Base-by-base conservation (phyloP, 2,329 filamentous ascomycete species). In the Nemania serpens region DNA sequence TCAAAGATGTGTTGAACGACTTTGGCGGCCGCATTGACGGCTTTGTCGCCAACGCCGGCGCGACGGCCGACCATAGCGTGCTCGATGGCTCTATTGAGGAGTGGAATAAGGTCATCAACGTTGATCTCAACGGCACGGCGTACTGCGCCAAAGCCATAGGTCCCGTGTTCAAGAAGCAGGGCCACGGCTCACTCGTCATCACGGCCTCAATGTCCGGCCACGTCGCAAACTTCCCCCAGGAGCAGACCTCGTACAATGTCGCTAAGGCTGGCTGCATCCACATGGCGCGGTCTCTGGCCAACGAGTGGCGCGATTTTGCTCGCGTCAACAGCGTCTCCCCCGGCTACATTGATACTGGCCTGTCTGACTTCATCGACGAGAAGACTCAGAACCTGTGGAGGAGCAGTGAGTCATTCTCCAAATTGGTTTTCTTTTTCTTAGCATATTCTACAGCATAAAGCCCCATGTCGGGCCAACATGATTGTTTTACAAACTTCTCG, bases 11-110 rank as follows among this genome's bases (percentile, higher is more conserved):
- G 66, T 82, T 89, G 72, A 78, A 80, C 67, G 90, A 93, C 72
- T 93, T 93, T 73, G 87, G 88, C 72, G 87, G 87, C 69, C 85
- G 86, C 50, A 85, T 92, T 59, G 89, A 92, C 66, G 84, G 88
- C 63, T 91, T 93, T 68, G 84, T 93, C 55, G 89, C 90, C 69
- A 92, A 93, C 75, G 88, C 83, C 42, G 88, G 85, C 37, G 83
- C 86, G 53, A 82, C 84, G 1, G 84, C 80, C 1, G 77, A 87
- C 67, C 84, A 82, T 1, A 76, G 83, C 9, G 81, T 85, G 70
- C 77, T 87, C 22, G 82, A 86, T 25, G 82, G 81, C 22, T 75
- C 81, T 12, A 71, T 85, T 20, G 78, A 82, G 17, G 82, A 84
- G 71, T 89, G 88, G 76, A 80, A 80, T 59, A 80, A 83, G 53